Base-by-base conservation (phyloP, 2,329 filamentous ascomycete species). In the Trichoderma simmonsii region DNA sequence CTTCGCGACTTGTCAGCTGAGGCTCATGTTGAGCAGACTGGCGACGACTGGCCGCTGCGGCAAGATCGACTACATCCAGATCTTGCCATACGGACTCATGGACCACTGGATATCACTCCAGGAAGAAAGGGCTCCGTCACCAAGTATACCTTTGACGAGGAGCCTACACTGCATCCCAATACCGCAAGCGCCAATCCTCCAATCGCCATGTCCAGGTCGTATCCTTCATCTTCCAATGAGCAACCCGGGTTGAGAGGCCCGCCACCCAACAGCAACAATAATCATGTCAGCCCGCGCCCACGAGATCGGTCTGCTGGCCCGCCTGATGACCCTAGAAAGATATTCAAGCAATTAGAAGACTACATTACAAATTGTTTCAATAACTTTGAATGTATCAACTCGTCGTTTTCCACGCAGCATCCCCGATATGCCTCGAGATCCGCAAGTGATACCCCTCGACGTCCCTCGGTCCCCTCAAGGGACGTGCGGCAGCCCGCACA, bases 291-390 rank as follows among this genome's bases (percentile, higher is more conserved):
- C 51, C 73, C 74, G 21, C 71, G 72, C 24, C 74, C 64, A 9
- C 74, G 73, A 51, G 73, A 73, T n/a, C 63, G 73, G 9, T 74
- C 77, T 11, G 71, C 73, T n/a, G 68, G 68, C 18, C 60, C 69
- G 9, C 73, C 75, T 3, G 74, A 74, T 24, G 85, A 85, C 4
- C 81, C 86, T 3, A 90, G 87, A 77, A 85, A 84, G 48, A 89
- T 95, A 12, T 97, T 97, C 80, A 90, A 88, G 73, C 86, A 87
- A 6, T 79, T 97, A 15, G 93, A 97, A 81, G 91, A 94, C 73
- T 95, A 96, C 77, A 87, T 97, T 54, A 83, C 90, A 64, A 80
- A 83, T 24, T 91, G 88, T 75, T 93, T 97, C 76, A 43, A 14
- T 67, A 67, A 87, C 88, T 70, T 90, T 75, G 86, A 92, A 67